Percentiles rank a stretch among this genome's conserved stretches.
Evolutionary conservation across 768 basidiomycete species (phyloP).

Genomic region (Rhodotorula graminis): DNA sequence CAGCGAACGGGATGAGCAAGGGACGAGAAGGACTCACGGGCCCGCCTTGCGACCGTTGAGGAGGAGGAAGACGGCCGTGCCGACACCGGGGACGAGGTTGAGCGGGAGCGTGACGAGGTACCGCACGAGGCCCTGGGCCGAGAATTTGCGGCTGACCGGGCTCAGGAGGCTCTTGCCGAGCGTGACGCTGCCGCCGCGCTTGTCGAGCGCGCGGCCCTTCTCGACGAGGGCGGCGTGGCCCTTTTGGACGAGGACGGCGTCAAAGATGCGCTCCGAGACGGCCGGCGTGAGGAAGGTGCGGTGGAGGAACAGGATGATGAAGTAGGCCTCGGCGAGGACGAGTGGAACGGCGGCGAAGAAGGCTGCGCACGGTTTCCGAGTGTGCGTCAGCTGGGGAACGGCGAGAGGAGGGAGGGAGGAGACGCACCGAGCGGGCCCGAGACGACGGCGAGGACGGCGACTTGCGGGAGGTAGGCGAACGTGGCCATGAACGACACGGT

Average conservation of each 20-base stretch:
- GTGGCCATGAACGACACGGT: constrained; percentile 24
- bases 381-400: no score
- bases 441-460: constrained; percentile 60
- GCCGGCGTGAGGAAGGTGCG: constrained; percentile 53
- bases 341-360: constrained; percentile 56
- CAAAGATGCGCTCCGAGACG: constrained; percentile 53
- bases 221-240: constrained; percentile 51
- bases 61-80: constrained; percentile 60
- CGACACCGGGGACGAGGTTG: constrained; percentile 63
- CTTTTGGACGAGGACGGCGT: constrained; percentile 52
- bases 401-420: not conserved
- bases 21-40: constrained; percentile 8
- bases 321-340: constrained; percentile 46
- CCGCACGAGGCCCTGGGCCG: constrained; percentile 50
- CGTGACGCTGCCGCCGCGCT: constrained; percentile 1
- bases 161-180: constrained; percentile 53
- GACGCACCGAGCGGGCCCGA: constrained; percentile 59
- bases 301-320: constrained; percentile 52
- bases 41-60: constrained; percentile 49
- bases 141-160: constrained; percentile 52
- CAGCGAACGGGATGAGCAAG: not conserved
- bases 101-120: constrained; percentile 64
- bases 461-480: constrained; percentile 60
- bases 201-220: constrained; percentile 47
- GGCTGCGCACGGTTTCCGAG: constrained; percentile 36